A percentile compares a stretch with the other conserved stretches of the same genome.
These are phyloP conservation scores for Cardiospermum halicacabum DNA, from an alignment of 345 rosid genomes.

Conservation along the genomic window DNA sequence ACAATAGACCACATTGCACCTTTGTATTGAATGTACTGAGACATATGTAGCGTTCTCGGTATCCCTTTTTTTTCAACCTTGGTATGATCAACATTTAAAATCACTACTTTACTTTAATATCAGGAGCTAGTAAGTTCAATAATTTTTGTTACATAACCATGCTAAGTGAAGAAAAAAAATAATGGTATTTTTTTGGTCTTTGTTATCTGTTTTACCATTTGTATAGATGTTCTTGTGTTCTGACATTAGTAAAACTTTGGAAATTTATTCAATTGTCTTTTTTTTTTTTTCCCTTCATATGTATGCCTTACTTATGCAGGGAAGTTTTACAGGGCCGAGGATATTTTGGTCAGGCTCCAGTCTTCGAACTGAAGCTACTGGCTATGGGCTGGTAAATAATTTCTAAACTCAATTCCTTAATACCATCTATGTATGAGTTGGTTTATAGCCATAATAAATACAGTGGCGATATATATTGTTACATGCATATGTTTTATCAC, in stretches of 20 bases:
- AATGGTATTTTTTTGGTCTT: not conserved
- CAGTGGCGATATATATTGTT: constrained; percentile 1
- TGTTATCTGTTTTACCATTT: not conserved
- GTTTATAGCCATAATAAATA: not conserved
- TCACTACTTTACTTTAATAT: not conserved
- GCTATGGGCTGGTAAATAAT: constrained; percentile 88
- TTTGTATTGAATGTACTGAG: too few relatives aligned
- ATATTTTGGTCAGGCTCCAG: constrained; percentile 98
- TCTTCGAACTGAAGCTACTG: constrained; percentile 99
- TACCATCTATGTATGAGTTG: constrained; percentile 10
- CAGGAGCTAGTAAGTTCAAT: not conserved
- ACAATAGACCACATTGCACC: too few relatives aligned
- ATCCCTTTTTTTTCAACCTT: not conserved
- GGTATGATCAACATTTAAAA: not conserved
- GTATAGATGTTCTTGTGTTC: not conserved
- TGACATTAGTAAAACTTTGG: not conserved
- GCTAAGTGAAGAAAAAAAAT: not conserved
- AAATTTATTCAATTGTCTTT: constrained; percentile 18
- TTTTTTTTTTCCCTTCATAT: constrained; percentile 37
- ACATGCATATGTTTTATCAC: constrained; percentile 1
- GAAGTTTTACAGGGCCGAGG: constrained; percentile 97
- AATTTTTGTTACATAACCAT: not conserved
- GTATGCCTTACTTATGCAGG: constrained; percentile 77
- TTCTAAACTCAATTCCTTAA: constrained; percentile 11
- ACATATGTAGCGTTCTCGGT: too few relatives aligned